Base-by-base conservation (phyloP, 2,329 filamentous ascomycete species). In the Fusarium nygamai region DNA sequence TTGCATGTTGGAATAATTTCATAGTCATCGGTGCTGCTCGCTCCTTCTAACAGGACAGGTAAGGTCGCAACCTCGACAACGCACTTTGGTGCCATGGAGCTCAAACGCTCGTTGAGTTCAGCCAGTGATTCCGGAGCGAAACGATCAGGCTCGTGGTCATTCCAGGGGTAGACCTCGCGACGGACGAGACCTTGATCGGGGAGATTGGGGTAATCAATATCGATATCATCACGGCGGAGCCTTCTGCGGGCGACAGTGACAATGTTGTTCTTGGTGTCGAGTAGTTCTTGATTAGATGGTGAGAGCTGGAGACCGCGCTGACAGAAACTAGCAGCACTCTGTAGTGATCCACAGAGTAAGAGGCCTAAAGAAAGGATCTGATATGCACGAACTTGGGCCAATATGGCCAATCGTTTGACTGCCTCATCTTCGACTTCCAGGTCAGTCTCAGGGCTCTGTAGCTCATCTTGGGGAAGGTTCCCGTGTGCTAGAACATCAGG, bases 61-160 rank as follows among this genome's bases (percentile, higher is more conserved):
- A 99, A 84, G 38, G 92, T 88, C 0, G 94, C 91, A 7, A 92
- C 92, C 66, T 90, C 89, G 36, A 97, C 93, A 72, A 94, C 93
- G 69, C 96, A 93, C 78, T 94, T 96, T 2, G 94, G 93, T 2
- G 95, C 94, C 63, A 94, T 91, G 6, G 84, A 82, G 33, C 86
- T 83, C 75, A 98, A 87, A 74, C 92, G 86, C 29, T 85, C 82
- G 79, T 98, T 98, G 50, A 98, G 85, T 58, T 92, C 87, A 0
- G 87, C 83, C 31, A 98, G 84, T 3, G 92, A 92, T 75, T 92
- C 90, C 41, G 89, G 84, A 8, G 92, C 90, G 78, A 92, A 92
- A 29, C 93, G 90, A 78, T 95, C 91, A 8, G 93, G 90, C 78
- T 93, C 91, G 77, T 91, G 84, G 5, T 84, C 80, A 78, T 93